A percentile compares a stretch with the other conserved stretches of the same genome.
These are phyloP conservation scores for Phytophthora rubi DNA, from an alignment of 352 stramenopile species.

Conservation along the genomic window DNA sequence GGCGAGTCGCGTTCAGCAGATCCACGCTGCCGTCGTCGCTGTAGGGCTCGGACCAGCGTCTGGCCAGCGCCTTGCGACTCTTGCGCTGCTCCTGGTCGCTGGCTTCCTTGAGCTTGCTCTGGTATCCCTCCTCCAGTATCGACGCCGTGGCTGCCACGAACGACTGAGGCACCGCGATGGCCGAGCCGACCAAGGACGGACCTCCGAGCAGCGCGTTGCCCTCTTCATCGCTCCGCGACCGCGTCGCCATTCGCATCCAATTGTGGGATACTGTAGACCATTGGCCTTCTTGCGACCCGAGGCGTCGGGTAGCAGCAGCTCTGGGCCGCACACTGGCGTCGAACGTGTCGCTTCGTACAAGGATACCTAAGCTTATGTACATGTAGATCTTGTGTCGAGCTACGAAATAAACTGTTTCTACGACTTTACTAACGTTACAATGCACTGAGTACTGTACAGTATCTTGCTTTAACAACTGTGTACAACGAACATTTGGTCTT, in stretches of 20 bases:
- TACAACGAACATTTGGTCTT: too few relatives aligned
- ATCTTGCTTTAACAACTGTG: too few relatives aligned
- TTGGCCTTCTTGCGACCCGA: not conserved
- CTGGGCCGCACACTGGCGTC: slow-evolving; percentile 12
- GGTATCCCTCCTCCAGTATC: slow-evolving; percentile 34
- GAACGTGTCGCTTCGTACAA: not conserved
- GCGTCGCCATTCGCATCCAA: slow-evolving; percentile 23
- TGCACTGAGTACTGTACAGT: too few relatives aligned
- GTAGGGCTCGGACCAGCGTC: slow-evolving; percentile 48
- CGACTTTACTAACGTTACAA: too few relatives aligned
- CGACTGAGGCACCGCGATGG: slow-evolving; percentile 14
- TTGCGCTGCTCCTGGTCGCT: slow-evolving; percentile 33
- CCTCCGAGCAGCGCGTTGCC: slow-evolving; percentile 27
- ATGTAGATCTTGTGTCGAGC: not conserved
- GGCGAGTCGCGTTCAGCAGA: slow-evolving; percentile 45
- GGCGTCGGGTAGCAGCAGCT: slow-evolving; percentile 8
- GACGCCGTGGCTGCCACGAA: slow-evolving; percentile 9
- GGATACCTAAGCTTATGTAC: not conserved
- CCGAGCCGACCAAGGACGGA: slow-evolving; percentile 15
- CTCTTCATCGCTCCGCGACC: slow-evolving; percentile 13
- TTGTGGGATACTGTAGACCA: slow-evolving; percentile 4
- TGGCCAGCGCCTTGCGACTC: slow-evolving; percentile 45
- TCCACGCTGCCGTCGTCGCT: slow-evolving; percentile 49
- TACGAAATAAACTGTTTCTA: too few relatives aligned
- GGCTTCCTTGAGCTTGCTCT: slow-evolving; percentile 5